These are phyloP conservation scores for Amanita phalloides DNA, from an alignment of 768 basidiomycete genomes.

Conservation along the genomic window DNA sequence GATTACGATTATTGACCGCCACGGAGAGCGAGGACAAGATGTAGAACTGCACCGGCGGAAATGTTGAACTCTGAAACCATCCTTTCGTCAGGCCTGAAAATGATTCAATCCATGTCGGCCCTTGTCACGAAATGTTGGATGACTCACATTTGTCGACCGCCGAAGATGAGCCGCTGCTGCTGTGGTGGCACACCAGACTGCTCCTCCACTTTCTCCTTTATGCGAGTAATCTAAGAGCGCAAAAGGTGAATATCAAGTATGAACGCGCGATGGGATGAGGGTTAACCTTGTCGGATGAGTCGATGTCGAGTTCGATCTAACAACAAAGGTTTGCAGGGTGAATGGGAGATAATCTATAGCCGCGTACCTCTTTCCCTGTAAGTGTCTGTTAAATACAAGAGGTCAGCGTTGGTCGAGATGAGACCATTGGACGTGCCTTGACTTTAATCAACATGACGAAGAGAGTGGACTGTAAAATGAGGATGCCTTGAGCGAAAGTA, in stretches of 20 bases:
- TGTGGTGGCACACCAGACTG: slow-evolving; percentile 96
- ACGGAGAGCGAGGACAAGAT: slow-evolving; percentile 91
- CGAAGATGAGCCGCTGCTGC: slow-evolving; percentile 90
- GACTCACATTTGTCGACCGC: slow-evolving; percentile 86
- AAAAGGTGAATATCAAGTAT: slow-evolving; percentile 1
- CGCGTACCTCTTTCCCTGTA: slow-evolving; percentile 87
- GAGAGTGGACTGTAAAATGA: background rate
- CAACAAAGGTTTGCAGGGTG: background rate
- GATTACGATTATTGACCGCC: slow-evolving; percentile 51
- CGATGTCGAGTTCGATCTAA: slow-evolving; percentile 93
- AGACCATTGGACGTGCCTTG: slow-evolving; percentile 40
- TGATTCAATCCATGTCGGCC: background rate
- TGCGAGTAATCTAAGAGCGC: slow-evolving; percentile 62
- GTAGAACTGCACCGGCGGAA: slow-evolving; percentile 76
- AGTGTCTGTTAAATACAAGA: slow-evolving; percentile 50
- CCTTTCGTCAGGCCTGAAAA: slow-evolving; percentile 83
- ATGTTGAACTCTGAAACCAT: slow-evolving; percentile 79
- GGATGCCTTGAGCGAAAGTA: background rate
- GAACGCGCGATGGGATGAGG: background rate
- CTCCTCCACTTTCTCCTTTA: slow-evolving; percentile 98
- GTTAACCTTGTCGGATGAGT: slow-evolving; percentile 71
- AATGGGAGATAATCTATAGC: slow-evolving; percentile 6
- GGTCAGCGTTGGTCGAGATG: background rate
- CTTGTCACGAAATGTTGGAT: background rate
- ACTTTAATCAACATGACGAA: slow-evolving; percentile 76